Evolutionary conservation across 2,329 filamentous ascomycete genomes (phyloP).

Genomic region (Coleophoma eucalyptorum): DNA sequence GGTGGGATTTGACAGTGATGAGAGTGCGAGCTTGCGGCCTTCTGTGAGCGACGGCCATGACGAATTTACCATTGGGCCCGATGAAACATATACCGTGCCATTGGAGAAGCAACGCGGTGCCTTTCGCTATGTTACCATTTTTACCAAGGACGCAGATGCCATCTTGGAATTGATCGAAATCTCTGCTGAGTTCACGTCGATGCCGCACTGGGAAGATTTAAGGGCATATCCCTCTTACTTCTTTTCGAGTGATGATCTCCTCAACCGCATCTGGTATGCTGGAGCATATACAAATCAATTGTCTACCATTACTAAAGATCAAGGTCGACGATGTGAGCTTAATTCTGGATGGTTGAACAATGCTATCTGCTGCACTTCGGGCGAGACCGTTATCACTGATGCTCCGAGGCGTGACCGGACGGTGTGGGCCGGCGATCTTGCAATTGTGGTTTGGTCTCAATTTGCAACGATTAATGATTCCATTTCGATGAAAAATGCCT

Average conservation of each 20-base stretch:
- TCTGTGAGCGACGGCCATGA: conserved; percentile 5
- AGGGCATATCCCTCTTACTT: conserved; percentile 32
- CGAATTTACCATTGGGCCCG: conserved; percentile 6
- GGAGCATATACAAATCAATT: conserved; percentile 35
- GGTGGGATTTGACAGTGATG: conserved; percentile 7
- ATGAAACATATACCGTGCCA: conserved; percentile 5
- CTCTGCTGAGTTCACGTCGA: background rate
- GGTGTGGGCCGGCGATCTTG: conserved; percentile 58
- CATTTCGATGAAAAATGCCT: conserved; percentile 29
- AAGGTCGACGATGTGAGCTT: conserved; percentile 17
- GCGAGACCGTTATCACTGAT: conserved; percentile 30
- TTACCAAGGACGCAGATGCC: background rate
- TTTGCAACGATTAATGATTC: background rate
- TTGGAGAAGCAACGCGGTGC: conserved; percentile 2
- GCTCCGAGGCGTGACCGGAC: conserved; percentile 53
- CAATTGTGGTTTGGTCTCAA: background rate
- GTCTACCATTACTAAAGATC: conserved; percentile 16
- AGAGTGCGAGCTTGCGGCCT: conserved; percentile 4
- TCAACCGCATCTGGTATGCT: conserved; percentile 47
- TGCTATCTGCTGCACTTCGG: conserved; percentile 25
- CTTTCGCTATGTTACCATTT: background rate
- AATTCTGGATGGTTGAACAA: conserved; percentile 31
- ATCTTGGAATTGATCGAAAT: background rate
- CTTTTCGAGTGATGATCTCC: conserved; percentile 32
- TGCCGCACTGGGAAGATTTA: background rate